A percentile compares a stretch with the other conserved stretches of the same genome.
Conservation (phyloP, 2,329 filamentous ascomycete species). For the Aspergillus sergii region DNA sequence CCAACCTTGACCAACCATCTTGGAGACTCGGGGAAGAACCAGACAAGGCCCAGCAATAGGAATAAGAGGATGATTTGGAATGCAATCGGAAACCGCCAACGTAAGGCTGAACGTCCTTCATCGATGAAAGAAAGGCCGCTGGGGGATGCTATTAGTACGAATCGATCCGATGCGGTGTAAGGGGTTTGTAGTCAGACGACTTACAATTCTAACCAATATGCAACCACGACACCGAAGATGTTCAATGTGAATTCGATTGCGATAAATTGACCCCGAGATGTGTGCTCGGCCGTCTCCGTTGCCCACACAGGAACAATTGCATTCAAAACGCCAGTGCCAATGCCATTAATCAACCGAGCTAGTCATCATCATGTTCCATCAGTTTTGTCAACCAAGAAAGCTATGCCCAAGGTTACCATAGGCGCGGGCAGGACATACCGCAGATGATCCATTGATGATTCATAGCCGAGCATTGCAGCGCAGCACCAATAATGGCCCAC, state of each 20-base stretch:
- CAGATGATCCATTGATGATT: conserved; percentile 72
- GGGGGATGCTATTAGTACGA: not conserved
- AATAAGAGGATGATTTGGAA: conserved; percentile 70
- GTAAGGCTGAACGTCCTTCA: conserved; percentile 59
- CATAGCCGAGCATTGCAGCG: conserved; percentile 66
- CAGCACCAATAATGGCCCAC: conserved; percentile 64
- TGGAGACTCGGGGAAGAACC: conserved; percentile 71
- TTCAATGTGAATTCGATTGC: conserved; percentile 74
- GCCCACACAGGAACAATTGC: conserved; percentile 73
- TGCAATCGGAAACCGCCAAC: conserved; percentile 70
- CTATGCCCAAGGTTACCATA: no score
- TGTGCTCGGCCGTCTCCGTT: conserved; percentile 69
- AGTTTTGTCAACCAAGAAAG: no score
- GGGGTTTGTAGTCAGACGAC: conserved; percentile 9
- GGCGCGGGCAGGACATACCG: conserved; percentile 42
- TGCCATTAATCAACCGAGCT: conserved; percentile 65
- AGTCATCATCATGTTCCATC: no score
- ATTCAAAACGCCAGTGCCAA: conserved; percentile 71
- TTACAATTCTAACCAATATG: conserved; percentile 63
- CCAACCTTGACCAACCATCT: conserved; percentile 64
- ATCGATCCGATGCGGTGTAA: not conserved
- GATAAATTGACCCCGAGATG: conserved; percentile 68
- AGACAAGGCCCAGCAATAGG: conserved; percentile 57
- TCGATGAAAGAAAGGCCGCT: conserved; percentile 64
- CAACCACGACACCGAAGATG: conserved; percentile 68